Base-by-base conservation (phyloP, 352 stramenopile genomes). In the Elongisporangium undulatum region DNA sequence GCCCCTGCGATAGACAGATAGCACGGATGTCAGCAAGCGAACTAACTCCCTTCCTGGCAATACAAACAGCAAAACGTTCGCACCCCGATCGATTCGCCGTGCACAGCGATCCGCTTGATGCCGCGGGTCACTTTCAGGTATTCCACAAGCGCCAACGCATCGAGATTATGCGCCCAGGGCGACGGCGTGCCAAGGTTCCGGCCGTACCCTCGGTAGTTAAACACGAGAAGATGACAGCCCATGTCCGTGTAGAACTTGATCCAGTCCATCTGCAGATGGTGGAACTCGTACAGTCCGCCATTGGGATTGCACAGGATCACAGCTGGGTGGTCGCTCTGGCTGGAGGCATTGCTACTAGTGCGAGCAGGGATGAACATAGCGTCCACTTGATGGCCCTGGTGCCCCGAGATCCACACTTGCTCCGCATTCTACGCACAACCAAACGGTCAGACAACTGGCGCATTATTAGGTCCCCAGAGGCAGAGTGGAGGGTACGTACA, bases 231-330 rank as follows among this genome's bases (percentile, higher is more conserved):
- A 54, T 94, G 75, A 52, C 82, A 92, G 34, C 85, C 67, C 4
- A 91, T 55, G 1, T 90, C 79, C 0, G 80, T 93, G 62, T 96
- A 96, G 53, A 96, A 94, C 62, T 88, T 84, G 66, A 93, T 78
- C 87, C 87, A 96, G 55, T 96, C 87, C 80, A 92, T 94, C 41
- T 96, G 87, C 52, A 96, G 70, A 58, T 93, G 87, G 58, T 96
- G 87, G 39, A 94, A 84, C 64, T 96, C 87, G 64, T 96, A 96
- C 22, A 96, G 48, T 0, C 83, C 85, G 20, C 83, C 85, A 49
- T 96, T 96, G 8, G 87, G 87, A 49, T 96, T 96, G 70, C 87
- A 94, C 9, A 94, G 50, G 51, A 95, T 73, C 54, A 95, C 78
- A 38, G 75, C 71, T 22, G 69, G 80, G 8, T 71, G 77, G 49